These are phyloP conservation scores for Nakataea oryzae DNA, from an alignment of 2,329 filamentous ascomycete species.

Conservation along the genomic window DNA sequence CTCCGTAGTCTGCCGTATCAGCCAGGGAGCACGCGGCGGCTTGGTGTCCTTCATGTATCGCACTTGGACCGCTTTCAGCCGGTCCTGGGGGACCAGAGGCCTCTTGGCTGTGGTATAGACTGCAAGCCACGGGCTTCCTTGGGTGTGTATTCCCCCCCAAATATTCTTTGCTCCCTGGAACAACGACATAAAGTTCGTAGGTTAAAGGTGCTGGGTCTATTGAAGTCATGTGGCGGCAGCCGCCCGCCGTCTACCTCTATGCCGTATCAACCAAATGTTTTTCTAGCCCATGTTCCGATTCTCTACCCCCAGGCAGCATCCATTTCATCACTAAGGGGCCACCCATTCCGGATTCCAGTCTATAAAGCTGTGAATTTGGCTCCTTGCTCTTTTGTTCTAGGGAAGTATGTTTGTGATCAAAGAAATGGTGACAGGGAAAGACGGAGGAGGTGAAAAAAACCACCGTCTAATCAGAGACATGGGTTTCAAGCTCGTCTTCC, in stretches of 20 bases:
- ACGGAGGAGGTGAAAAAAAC: background rate
- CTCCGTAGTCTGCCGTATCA: too few relatives aligned
- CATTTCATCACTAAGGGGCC: background rate
- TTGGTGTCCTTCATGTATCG: too few relatives aligned
- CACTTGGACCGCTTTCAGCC: too few relatives aligned
- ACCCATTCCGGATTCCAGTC: background rate
- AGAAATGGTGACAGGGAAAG: background rate
- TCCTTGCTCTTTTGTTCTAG: background rate
- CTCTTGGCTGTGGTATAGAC: too few relatives aligned
- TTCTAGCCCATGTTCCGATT: background rate
- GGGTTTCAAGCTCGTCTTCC: slow-evolving; percentile 38
- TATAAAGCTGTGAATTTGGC: background rate
- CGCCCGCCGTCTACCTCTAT: background rate
- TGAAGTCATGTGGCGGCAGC: background rate
- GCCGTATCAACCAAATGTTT: background rate
- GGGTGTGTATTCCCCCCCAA: background rate
- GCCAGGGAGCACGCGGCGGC: too few relatives aligned
- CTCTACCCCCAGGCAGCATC: background rate
- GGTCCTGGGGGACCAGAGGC: too few relatives aligned
- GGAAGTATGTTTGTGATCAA: background rate
- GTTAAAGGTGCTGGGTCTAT: background rate
- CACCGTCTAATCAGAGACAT: slow-evolving; percentile 10
- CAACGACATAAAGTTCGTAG: too few relatives aligned
- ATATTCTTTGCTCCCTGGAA: too few relatives aligned
- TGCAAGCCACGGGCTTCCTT: too few relatives aligned